Evolutionary conservation across 805 yeast genomes (phyloP).

Genomic region (Ogataea glucozyma): DNA sequence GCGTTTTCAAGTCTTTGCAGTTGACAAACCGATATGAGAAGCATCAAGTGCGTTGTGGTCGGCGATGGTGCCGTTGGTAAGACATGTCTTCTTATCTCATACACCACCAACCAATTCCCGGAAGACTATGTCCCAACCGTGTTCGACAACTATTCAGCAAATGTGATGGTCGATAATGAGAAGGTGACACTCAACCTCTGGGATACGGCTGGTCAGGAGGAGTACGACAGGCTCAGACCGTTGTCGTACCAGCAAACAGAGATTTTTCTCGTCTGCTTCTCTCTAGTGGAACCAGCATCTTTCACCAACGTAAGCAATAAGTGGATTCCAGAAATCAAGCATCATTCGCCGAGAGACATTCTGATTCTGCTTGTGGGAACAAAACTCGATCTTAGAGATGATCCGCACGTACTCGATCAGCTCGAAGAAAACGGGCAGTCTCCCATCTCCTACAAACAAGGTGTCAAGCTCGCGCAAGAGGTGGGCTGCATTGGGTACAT

Average conservation of each 20-base stretch:
- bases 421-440: conserved; percentile 59
- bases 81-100: conserved; percentile 82
- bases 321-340: conserved; percentile 85
- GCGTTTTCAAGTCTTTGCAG: neutral
- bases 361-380: conserved; percentile 81
- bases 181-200: conserved; percentile 84
- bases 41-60: conserved; percentile 85
- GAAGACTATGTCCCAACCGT: conserved; percentile 94
- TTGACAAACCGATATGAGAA: conserved; percentile 16
- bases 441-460: conserved; percentile 66
- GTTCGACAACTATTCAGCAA: conserved; percentile 88
- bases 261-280: conserved; percentile 82
- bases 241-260: conserved; percentile 91
- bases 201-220: conserved; percentile 97
- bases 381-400: conserved; percentile 84
- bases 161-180: conserved; percentile 78
- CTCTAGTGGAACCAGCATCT: conserved; percentile 77
- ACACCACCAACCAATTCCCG: conserved; percentile 91
- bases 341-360: conserved; percentile 73
- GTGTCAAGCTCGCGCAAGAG: conserved; percentile 64
- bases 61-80: conserved; percentile 98
- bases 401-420: conserved; percentile 70
- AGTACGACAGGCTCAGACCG: conserved; percentile 87
- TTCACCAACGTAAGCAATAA: conserved; percentile 79
- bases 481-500: conserved; percentile 71